Base-by-base conservation (phyloP, 2,329 filamentous ascomycete genomes). In the Aaosphaeria arxii region DNA sequence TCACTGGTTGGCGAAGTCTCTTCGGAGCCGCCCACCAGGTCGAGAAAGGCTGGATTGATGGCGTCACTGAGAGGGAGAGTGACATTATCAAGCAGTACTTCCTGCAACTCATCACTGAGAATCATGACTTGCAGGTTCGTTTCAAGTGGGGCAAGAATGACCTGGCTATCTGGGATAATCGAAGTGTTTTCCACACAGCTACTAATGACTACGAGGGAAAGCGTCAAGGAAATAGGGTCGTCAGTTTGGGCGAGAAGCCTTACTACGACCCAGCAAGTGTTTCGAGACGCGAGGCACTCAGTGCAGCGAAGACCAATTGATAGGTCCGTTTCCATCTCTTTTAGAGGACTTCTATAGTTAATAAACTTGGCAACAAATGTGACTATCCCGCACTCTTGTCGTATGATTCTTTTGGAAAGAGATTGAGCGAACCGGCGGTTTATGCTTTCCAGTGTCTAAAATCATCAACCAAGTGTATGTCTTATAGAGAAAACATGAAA, bases 151-250 rank as follows among this genome's bases (percentile, higher is more conserved):
- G 61, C 24, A 53, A 67, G 54, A 75, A 69, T 46, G 51, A 64
- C 30, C 32, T 48, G 7, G 46, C 41, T 11, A 43, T 48, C 17
- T 48, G 46, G 85, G 84, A 88, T 59, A 87, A 87, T 51, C 69
- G 81, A 6, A 78, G 77, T 45, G 76, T 71, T 1, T 83, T 80
- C 64, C 82, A 85, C 55, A 78, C 77, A 32, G 83, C 82, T 0
- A 86, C 82, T 0, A 84, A 80, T 52, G 85, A 87, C 54, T 86
- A 86, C 40, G 74, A 75, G 11, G 79, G 78, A 1, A 72, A 77
- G 24, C 69, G 82, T 42, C 71, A 74, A 42, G 75, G 79, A 29
- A 74, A 82, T 58, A 61, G 82, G 17, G 73, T 77, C 1, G 80
- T 84, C 5, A 77, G 75, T 6, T 72, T 83, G 4, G 82, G 76